Conservation (phyloP, 176 grass and related monocot species). For the Metroxylon sagu region DNA sequence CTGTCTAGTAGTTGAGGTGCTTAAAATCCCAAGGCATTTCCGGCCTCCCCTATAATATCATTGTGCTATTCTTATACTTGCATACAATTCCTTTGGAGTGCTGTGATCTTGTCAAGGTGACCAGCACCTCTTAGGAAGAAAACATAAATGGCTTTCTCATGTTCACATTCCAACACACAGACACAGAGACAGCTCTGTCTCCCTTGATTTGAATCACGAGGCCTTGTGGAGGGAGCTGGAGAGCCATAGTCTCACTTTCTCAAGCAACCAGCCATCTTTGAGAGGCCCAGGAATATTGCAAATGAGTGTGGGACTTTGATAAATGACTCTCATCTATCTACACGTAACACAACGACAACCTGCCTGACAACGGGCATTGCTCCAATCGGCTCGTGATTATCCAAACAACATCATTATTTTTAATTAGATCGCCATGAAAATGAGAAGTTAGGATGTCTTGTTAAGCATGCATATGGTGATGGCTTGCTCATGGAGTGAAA, state of each 20-base stretch:
- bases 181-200: slow-evolving; percentile 38
- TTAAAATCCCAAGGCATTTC: slow-evolving; percentile 6
- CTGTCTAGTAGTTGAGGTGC: neutral
- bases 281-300: too few species aligned
- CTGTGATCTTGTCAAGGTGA: slow-evolving; percentile 18
- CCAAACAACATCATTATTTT: too few species aligned
- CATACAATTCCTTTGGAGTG: neutral
- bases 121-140: slow-evolving; percentile 31
- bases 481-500: too few species aligned
- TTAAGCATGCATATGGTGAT: too few species aligned
- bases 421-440: too few species aligned
- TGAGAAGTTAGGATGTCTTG: too few species aligned
- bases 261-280: neutral
- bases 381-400: too few species aligned
- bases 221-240: neutral
- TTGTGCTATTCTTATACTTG: neutral
- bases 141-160: slow-evolving; percentile 36
- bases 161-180: slow-evolving; percentile 12
- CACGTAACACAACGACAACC: too few species aligned
- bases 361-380: too few species aligned
- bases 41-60: neutral
- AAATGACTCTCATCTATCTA: too few species aligned
- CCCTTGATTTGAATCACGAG: slow-evolving; percentile 36
- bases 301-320: too few species aligned
- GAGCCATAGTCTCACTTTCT: neutral